Evolutionary conservation across 2,329 filamentous ascomycete genomes (phyloP), one percentile per base, ranked within the genome.

Genomic region (Alternaria sp.): DNA sequence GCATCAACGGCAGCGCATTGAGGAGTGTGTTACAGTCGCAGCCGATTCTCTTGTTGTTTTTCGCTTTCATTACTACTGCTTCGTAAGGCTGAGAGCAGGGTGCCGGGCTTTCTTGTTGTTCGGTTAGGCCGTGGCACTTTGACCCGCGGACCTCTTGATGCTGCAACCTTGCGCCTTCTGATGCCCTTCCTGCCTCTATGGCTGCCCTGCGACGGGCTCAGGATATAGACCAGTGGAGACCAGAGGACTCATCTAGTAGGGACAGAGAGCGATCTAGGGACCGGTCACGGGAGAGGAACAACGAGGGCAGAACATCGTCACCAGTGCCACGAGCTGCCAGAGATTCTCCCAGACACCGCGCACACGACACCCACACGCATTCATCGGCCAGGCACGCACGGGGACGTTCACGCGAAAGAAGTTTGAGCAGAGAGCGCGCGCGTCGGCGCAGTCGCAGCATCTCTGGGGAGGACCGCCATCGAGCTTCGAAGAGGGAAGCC

Each of bases 221-320:
- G 74, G 76, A 79, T 73, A 77, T 80, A 80, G 80, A 80, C 67
- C 77, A 80, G 78, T 80, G 79, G 79, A 77, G 80, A 79, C 75
- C 77, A 73, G 79, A 80, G 76, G 79, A 79, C 73, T 67, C 71
- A 55, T 76, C 77, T 58, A 64, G 69, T 59, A 69, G 77, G 75
- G 73, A 72, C 66, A 74, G 75, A 66, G 76, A 77, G 49, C 59
- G 62, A 49, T 53, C 59, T 45, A 69, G 71, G 66, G 73, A 75
- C 52, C 71, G 72, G 17, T 63, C 63, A 32, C 68, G 71, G 58
- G 72, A 76, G 56, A 69, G 72, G 61, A 69, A 66, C 62, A 65
- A 67, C 70, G 67, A 75, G 66, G 66, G 72, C 61, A 74, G 73
- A 68, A 67, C 76, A 70, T 68, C 73, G 69, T 78, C 80, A 73